Base-by-base conservation (phyloP, 108 stramenopile genomes). In the Nitzschia palea region DNA sequence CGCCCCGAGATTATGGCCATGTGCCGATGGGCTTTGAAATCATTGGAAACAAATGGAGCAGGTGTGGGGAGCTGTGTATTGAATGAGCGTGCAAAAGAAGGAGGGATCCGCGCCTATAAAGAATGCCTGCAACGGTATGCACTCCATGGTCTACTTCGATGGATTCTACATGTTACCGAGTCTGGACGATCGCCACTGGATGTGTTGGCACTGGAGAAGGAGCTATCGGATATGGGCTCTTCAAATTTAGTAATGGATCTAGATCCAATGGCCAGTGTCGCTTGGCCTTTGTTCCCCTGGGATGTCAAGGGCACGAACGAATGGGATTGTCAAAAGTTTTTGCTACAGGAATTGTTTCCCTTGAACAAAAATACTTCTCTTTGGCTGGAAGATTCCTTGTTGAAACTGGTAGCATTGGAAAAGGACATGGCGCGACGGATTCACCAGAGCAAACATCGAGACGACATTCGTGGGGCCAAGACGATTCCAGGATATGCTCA, bases 401-500 rank as follows among this genome's bases (percentile, higher is more conserved):
- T 67, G 10, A 76, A 75, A 52, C 70, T 86, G 17, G 67, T 82
- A 22, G 61, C 70, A 22, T 45, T 94, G 31, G 90, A 94, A 50
- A 44, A 83, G 14, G 80, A 85, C 40, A 76, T 86, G 56, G 86
- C 88, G 10, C 54, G 57, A 27, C 75, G 76, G 2, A 83, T 95
- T 14, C 75, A 72, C 59, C 58, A 78, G 34, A 79, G 83, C 58
- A 96, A 96, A 48, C 43, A 77, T 28, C 80, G 90, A 48, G 95
- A 96, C 55, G 95, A 96, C 45, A 40, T 18, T 18, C 75, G 92
- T n/a, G 95, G 95, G 18, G 78, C 76, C 25, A 62, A 70, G 27
- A 89, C 86, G 2, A 79, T 96, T 54, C 95, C 95, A 12, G 82
- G 86, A 5, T 93, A 93, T 58, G 58, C 58, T 14, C 78, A 78